These are phyloP conservation scores for Sporothrix inflata DNA, from an alignment of 2,329 filamentous ascomycete species.

Conservation along the genomic window DNA sequence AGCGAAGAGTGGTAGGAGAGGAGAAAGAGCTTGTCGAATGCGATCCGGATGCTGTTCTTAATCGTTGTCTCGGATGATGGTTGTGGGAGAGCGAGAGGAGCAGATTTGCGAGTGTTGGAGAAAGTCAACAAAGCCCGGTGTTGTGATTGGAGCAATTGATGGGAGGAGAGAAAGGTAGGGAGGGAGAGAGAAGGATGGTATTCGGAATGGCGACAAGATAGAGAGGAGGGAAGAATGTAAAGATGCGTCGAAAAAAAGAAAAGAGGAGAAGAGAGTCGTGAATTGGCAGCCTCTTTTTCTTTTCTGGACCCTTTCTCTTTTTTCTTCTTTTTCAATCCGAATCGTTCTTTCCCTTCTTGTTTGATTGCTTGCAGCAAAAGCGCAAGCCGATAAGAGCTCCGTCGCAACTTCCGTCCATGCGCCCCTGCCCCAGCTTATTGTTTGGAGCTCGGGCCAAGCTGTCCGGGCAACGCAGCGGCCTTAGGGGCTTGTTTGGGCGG, in stretches of 20 bases:
- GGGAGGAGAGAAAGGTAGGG: conserved; percentile 18
- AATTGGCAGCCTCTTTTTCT: not conserved
- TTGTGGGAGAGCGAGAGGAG: not conserved
- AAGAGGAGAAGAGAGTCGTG: not conserved
- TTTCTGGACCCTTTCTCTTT: not conserved
- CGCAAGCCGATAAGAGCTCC: conserved; percentile 4
- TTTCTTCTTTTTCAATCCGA: not conserved
- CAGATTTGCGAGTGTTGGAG: not conserved
- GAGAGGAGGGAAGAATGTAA: conserved; percentile 5
- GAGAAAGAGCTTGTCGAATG: not conserved
- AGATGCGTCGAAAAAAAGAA: conserved; percentile 3
- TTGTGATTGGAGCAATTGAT: conserved; percentile 13
- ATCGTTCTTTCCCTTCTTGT: conserved; percentile 15
- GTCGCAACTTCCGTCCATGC: conserved; percentile 15
- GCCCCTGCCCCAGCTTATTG: conserved; percentile 23
- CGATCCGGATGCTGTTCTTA: not conserved
- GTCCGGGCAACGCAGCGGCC: conserved; percentile 34
- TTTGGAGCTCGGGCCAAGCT: conserved; percentile 35
- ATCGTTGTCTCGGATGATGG: conserved; percentile 13
- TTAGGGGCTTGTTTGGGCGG: conserved; percentile 11
- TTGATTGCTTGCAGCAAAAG: conserved; percentile 28
- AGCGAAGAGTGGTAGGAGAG: not conserved
- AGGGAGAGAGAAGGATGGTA: not conserved
- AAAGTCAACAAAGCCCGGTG: conserved; percentile 23
- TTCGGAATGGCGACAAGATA: not conserved